Evolutionary conservation across 352 stramenopile genomes (phyloP).

Genomic region (Phytophthora idaei): DNA sequence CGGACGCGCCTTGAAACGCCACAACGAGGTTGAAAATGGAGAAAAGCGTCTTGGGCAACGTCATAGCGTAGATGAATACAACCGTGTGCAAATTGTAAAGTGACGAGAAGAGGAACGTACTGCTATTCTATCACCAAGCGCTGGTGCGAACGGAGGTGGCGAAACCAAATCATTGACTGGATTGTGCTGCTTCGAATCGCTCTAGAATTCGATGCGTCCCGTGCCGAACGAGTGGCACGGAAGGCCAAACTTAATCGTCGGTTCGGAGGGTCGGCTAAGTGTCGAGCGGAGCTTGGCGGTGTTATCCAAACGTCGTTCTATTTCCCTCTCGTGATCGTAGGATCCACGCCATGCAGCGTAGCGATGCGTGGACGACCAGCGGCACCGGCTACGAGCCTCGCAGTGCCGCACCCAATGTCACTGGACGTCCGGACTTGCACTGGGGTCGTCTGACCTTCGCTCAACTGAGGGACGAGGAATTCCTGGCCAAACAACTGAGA

Average conservation of each 20-base stretch:
- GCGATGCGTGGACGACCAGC: conserved; percentile 2
- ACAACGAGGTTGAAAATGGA: conserved; percentile 13
- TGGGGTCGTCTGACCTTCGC: conserved; percentile 71
- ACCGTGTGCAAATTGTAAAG: conserved; percentile 33
- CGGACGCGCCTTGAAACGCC: conserved; percentile 10
- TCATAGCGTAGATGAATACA: conserved; percentile 20
- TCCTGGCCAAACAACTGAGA: conserved; percentile 68
- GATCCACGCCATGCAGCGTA: conserved; percentile 22
- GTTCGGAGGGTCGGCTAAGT: conserved; percentile 5
- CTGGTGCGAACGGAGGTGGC: conserved; percentile 20
- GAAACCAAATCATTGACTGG: conserved; percentile 11
- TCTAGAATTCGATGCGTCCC: conserved; percentile 19
- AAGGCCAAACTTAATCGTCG: background rate
- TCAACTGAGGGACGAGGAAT: conserved; percentile 70
- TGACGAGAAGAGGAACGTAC: conserved; percentile 8
- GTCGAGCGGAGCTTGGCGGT: conserved; percentile 7
- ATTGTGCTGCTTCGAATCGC: conserved; percentile 18
- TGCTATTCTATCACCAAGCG: background rate
- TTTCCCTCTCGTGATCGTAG: conserved; percentile 13
- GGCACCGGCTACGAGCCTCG: conserved; percentile 36
- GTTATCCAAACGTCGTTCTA: conserved; percentile 24
- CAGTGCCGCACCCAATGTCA: background rate
- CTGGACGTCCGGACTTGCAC: conserved; percentile 53
- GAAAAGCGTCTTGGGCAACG: conserved; percentile 11
- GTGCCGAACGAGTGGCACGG: conserved; percentile 4